Evolutionary conservation across 2,329 filamentous ascomycete species (phyloP), one percentile per base, ranked within the genome.

Genomic region (Calcarisporium arbuscula): DNA sequence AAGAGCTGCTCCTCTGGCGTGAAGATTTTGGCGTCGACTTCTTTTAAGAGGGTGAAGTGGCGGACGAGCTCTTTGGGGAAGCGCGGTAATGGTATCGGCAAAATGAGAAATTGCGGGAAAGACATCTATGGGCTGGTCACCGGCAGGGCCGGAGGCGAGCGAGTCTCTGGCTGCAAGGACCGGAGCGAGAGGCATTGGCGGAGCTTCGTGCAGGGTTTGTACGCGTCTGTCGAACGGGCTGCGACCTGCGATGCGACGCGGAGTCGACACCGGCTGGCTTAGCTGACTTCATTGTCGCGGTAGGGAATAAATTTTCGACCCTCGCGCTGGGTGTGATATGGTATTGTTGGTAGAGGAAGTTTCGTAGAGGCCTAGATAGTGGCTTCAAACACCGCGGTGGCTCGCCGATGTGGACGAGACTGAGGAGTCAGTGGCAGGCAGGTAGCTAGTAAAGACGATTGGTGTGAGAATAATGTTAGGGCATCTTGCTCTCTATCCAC

Each of bases 1-100:
- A 83, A 80, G 39, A 98, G 72, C 52, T 82, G 75, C 49, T 92
- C 83, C 57, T 95, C 87, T 6, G 92, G 84, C 18, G 80, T 80
- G 61, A 89, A 92, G 45, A 94, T 85, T 65, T 98, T 98, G 43
- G 90, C 90, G 65, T 98, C 92, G 30, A 96, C 92, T 64, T 98
- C 92, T 60, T 95, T 95, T 48, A 98, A 72, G 37, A 96, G 74
- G 21, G 90, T 95, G 50, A 95, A 95, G 60, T 98, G 90, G 54
- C 88, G 82, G 49, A 95, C 87, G 32, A 95, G 85, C 64, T 98
- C 92, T 58, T 89, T 89, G n/a, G 5, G 92, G 92, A 18, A 98
- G 76, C 25, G 90, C 89, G 33, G 87, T 82, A 54, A 96, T 87
- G 43, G 88, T 82, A 60, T 96, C 89, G 43, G 90, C 85, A 57